A percentile compares a stretch with the other conserved stretches of the same genome.
These are phyloP conservation scores for Penicillium roqueforti DNA, from an alignment of 495 filamentous ascomycete species.

Conservation along the genomic window DNA sequence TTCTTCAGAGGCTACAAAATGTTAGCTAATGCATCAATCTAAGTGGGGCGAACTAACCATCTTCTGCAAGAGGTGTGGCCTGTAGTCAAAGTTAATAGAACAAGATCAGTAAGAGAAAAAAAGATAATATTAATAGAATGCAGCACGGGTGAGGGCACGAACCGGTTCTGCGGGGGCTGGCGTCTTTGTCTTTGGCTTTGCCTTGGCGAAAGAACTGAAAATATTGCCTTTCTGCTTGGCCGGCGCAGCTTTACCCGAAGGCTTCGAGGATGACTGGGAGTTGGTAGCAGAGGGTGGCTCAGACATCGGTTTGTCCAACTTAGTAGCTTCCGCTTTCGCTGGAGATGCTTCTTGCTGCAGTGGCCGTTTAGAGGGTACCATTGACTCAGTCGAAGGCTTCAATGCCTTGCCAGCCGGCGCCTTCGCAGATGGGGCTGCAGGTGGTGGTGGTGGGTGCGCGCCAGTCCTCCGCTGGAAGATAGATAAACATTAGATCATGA, in stretches of 20 bases:
- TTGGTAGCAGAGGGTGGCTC: constrained; percentile 21
- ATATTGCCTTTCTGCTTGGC: constrained; percentile 63
- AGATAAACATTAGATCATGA: constrained; percentile 12
- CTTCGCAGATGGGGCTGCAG: constrained; percentile 17
- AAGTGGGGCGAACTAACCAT: constrained; percentile 39
- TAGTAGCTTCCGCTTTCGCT: constrained; percentile 21
- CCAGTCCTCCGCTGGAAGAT: constrained; percentile 46
- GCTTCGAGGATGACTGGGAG: constrained; percentile 32
- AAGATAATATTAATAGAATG: not conserved
- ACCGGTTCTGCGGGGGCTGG: constrained; percentile 39
- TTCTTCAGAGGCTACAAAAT: constrained; percentile 54
- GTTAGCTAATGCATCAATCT: constrained; percentile 14
- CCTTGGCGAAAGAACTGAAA: constrained; percentile 81
- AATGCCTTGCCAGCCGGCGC: constrained; percentile 14
- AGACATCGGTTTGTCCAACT: constrained; percentile 30
- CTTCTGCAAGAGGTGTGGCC: constrained; percentile 42
- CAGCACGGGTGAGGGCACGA: not conserved
- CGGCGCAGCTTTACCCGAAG: constrained; percentile 34
- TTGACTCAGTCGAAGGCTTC: constrained; percentile 24
- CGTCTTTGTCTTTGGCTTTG: constrained; percentile 61
- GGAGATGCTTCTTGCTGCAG: constrained; percentile 23
- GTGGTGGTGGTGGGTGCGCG: constrained; percentile 28
- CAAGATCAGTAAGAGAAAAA: constrained; percentile 10
- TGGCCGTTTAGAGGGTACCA: constrained; percentile 35
- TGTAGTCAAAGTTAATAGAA: constrained; percentile 12